phyloP scores from a whole-genome alignment of 148 eudicot species.

The Oxyria digyna region DNA sequence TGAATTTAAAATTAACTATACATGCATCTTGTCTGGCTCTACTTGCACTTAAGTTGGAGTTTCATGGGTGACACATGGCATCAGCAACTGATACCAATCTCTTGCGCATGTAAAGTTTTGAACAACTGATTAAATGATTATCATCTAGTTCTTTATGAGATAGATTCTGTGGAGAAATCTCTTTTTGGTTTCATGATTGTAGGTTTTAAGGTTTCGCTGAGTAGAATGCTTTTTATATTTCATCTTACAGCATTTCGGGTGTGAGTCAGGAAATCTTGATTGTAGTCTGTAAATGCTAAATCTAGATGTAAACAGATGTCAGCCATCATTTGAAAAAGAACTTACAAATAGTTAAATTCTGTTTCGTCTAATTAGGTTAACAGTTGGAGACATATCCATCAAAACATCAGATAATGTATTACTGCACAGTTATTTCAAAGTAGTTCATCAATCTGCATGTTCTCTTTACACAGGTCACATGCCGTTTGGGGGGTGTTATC shows the following conservation, averaged over 20 bases:
- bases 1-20: neutral
- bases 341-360: neutral
- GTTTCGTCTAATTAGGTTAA: neutral
- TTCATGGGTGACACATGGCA: neutral
- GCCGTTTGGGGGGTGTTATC: conserved; percentile 80
- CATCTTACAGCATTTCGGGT: neutral
- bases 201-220: neutral
- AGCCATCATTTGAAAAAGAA: neutral
- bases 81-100: neutral
- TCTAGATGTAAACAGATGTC: neutral
- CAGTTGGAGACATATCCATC: neutral
- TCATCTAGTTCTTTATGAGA: neutral
- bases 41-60: neutral
- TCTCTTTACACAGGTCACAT: conserved; percentile 50
- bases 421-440: neutral
- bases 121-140: neutral
- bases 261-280: neutral
- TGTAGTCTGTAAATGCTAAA: neutral
- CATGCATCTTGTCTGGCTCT: neutral
- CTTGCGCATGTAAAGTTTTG: neutral
- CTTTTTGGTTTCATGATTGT: neutral
- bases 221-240: neutral
- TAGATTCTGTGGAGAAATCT: neutral
- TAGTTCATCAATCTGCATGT: neutral
- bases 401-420: neutral